Conservation (phyloP, 306 rosid genomes). For the Oemleria cerasiformis region DNA sequence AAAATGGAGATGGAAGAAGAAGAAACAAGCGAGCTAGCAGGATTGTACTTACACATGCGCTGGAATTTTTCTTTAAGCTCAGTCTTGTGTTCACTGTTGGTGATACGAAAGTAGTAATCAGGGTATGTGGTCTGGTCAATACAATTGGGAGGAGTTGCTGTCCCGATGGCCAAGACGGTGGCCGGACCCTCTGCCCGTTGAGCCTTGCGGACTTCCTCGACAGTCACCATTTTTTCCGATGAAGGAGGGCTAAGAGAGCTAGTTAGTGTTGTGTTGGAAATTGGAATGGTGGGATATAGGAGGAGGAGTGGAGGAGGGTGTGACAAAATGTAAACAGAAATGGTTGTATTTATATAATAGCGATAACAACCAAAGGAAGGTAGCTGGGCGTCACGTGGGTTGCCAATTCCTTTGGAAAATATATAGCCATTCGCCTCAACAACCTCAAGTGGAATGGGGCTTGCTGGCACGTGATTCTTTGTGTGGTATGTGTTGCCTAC, state of each 20-base stretch:
- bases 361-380: neutral
- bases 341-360: neutral
- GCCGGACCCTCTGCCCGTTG: slow-evolving; percentile 30
- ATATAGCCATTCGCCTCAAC: neutral
- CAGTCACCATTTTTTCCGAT: slow-evolving; percentile 11
- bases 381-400: slow-evolving; percentile 15
- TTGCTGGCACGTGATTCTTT: neutral
- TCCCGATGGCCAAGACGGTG: slow-evolving; percentile 34
- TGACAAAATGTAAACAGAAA: neutral
- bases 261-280: neutral
- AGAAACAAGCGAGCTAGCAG: too few species aligned
- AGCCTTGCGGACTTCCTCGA: slow-evolving; percentile 25
- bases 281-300: neutral
- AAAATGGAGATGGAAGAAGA: neutral
- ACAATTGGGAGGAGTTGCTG: slow-evolving; percentile 27
- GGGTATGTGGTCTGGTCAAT: slow-evolving; percentile 23
- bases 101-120: slow-evolving; percentile 33
- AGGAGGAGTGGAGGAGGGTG: neutral
- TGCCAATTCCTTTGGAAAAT: neutral
- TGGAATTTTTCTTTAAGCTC: slow-evolving; percentile 39
- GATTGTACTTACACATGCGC: slow-evolving; percentile 27
- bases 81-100: slow-evolving; percentile 26
- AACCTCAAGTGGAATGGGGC: neutral
- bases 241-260: neutral
- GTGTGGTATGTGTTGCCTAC: neutral